Conservation (phyloP, 257 asterid genomes). For the Solanum sparsipilum region DNA sequence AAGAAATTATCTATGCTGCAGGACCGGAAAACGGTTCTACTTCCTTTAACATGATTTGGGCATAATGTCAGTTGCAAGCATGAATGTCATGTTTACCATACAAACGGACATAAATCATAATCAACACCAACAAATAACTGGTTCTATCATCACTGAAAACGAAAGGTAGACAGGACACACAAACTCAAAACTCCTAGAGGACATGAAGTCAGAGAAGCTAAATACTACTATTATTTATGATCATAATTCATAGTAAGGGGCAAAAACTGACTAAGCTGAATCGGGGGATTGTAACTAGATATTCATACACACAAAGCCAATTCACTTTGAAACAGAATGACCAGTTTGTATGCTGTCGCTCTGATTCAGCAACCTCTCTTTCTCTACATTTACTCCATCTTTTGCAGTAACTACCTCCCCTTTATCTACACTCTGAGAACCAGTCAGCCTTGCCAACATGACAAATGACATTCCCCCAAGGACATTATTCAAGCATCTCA, state of each 20-base stretch:
- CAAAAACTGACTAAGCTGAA: neutral
- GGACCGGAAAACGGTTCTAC: neutral
- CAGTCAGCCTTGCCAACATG: constrained; percentile 73
- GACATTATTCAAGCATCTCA: constrained; percentile 77
- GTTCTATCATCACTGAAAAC: neutral
- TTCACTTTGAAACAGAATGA: constrained; percentile 27
- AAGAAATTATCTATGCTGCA: neutral
- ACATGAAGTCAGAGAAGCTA: neutral
- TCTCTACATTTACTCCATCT: constrained; percentile 22
- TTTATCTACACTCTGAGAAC: constrained; percentile 53
- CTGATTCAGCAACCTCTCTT: constrained; percentile 28
- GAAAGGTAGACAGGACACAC: neutral
- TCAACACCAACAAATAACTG: neutral
- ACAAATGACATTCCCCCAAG: constrained; percentile 89
- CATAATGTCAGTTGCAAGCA: neutral
- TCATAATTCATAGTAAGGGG: neutral
- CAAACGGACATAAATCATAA: neutral
- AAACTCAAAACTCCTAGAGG: neutral
- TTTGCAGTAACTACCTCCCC: constrained; percentile 7
- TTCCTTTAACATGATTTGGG: neutral
- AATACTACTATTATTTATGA: neutral
- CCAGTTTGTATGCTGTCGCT: constrained; percentile 11
- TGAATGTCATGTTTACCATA: neutral
- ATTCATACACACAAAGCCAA: neutral
- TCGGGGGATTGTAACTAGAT: neutral